Conservation (phyloP, 2,329 filamentous ascomycete genomes). For the Rhynchosporium secalis region DNA sequence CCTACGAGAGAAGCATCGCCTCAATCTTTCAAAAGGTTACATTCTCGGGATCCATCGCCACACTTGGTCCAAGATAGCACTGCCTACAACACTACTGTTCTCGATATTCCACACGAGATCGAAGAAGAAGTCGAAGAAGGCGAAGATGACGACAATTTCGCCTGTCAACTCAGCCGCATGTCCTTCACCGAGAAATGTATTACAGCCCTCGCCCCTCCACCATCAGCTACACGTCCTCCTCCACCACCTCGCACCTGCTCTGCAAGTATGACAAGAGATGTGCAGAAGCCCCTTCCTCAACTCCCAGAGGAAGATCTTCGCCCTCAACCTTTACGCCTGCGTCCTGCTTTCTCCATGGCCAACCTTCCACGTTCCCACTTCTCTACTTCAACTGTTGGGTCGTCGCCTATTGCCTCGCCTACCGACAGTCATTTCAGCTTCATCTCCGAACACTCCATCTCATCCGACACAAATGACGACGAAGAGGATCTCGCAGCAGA, state of each 20-base stretch:
- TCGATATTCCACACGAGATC: conserved; percentile 49
- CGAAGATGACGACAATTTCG: conserved; percentile 65
- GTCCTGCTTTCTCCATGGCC: conserved; percentile 22
- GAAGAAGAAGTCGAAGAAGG: conserved; percentile 51
- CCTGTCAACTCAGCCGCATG: conserved; percentile 40
- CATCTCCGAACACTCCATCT: conserved; percentile 26
- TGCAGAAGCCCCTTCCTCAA: conserved; percentile 36
- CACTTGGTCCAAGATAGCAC: conserved; percentile 39
- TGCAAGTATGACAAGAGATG: conserved; percentile 19
- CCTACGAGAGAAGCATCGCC: conserved; percentile 30
- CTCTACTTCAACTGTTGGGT: conserved; percentile 37
- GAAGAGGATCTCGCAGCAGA: conserved; percentile 32
- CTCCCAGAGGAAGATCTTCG: conserved; percentile 30
- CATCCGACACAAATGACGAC: conserved; percentile 28
- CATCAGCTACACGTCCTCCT: conserved; percentile 20
- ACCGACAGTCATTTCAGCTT: conserved; percentile 34
- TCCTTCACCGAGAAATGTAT: conserved; percentile 28
- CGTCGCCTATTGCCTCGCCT: conserved; percentile 32
- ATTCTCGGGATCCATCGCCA: conserved; percentile 49
- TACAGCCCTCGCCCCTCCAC: conserved; percentile 36
- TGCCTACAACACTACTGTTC: conserved; percentile 34
- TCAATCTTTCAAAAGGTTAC: conserved; percentile 21
- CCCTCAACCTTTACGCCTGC: conserved; percentile 27
- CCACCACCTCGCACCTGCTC: conserved; percentile 18
- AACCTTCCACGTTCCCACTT: conserved; percentile 37